A percentile compares a stretch with the other conserved stretches of the same genome.
Evolutionary conservation across 2,329 filamentous ascomycete genomes (phyloP).

Genomic region (Zymoseptoria crescenta): DNA sequence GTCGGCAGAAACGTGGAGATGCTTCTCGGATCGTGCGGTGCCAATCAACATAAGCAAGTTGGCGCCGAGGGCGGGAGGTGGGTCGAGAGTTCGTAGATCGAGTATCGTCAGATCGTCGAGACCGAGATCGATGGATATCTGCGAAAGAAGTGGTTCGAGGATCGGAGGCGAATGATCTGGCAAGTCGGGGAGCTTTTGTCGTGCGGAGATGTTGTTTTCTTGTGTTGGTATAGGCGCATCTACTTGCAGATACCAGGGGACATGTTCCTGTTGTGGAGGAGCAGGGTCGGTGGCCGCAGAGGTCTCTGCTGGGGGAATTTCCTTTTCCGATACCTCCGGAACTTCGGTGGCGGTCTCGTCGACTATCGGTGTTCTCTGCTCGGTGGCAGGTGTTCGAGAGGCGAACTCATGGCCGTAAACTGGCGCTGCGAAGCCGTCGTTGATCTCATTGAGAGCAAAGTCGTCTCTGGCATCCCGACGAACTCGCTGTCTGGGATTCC

Average conservation of each 20-base stretch:
- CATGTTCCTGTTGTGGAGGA: constrained; percentile 4
- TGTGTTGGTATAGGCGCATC: constrained; percentile 39
- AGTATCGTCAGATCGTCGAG: constrained; percentile 73
- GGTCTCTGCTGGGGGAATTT: not conserved
- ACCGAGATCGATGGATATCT: constrained; percentile 75
- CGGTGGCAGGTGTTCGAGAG: not conserved
- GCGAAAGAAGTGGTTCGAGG: constrained; percentile 64
- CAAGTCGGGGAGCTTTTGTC: constrained; percentile 53
- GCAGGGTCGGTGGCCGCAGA: constrained; percentile 4
- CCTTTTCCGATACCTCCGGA: not conserved
- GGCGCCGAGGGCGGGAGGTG: constrained; percentile 76
- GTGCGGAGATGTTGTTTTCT: constrained; percentile 40
- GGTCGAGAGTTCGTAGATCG: constrained; percentile 76
- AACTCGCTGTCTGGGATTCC: constrained; percentile 15
- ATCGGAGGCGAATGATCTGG: constrained; percentile 65
- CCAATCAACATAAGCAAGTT: constrained; percentile 90
- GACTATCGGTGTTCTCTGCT: not conserved
- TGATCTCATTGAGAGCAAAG: constrained; percentile 18
- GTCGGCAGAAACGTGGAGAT: constrained; percentile 84
- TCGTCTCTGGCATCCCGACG: constrained; percentile 14
- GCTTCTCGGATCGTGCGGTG: constrained; percentile 84
- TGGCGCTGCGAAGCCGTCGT: constrained; percentile 3
- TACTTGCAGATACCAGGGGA: constrained; percentile 84
- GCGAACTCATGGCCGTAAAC: not conserved
- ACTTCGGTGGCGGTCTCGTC: constrained; percentile 2